Evolutionary conservation across 805 yeast species (phyloP), one percentile per base, ranked within the genome.

Genomic region (Cyberlindnera galapagoensis): DNA sequence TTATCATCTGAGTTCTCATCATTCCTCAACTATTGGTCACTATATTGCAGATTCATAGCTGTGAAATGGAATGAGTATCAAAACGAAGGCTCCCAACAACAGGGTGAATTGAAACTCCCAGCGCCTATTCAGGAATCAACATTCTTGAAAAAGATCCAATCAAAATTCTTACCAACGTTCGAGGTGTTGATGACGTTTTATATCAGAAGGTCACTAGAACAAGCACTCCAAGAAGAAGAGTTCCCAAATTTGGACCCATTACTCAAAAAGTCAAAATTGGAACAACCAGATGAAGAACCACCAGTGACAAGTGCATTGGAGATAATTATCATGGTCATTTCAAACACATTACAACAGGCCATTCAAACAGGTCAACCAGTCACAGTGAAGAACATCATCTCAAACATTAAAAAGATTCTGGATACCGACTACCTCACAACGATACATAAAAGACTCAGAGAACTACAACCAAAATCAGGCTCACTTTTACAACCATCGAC

Each of bases 231-330:
- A 30, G 65, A 86, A 21, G 97, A 92, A 53, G 87, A 80, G 44
- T 44, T 83, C 13, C 95, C 95, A 1, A 74, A 74, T 26, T 46
- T 69, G 34, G 50, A 65, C 42, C 35, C 63, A 43, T 37, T 56
- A 47, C 32, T 61, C 43, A 36, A 38, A 10, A 37, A 54, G 23
- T 17, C 26, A 12, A 48, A 42, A 19, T 24, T 36, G 4, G 26
- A 52, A 5, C 51, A 63, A 21, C 74, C 78, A 3, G n/a, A n/a
- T n/a, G 76, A 72, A 24, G 76, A 69, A 19, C 64, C 78, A 5
- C 90, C 88, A 3, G 73, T 81, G 5, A 75, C 94, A 0, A 85
- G 97, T 0, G 77, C 85, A 15, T 75, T 88, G 16, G 98, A 92
- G 47, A 98, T 92, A 52, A 61, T 84, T 21, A 71, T 85, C 18